phyloP scores from a whole-genome alignment of 495 filamentous ascomycete genomes.

The Beverwykella pulmonaria region DNA sequence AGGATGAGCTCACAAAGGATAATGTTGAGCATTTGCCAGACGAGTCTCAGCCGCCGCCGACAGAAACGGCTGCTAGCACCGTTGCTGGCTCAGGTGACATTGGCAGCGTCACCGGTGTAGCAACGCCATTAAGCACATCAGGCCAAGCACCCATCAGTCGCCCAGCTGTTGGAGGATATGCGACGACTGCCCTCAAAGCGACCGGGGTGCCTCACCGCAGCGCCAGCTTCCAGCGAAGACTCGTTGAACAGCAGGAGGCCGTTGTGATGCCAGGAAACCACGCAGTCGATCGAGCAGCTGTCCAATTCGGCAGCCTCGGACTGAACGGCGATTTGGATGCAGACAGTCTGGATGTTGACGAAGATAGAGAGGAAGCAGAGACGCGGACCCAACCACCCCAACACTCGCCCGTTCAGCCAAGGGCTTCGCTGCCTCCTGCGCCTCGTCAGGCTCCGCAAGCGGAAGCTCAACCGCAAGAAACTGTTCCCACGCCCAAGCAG shows the following conservation, averaged over 20 bases:
- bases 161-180: conserved; percentile 67
- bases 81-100: conserved; percentile 80
- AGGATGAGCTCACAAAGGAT: conserved; percentile 82
- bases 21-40: conserved; percentile 91
- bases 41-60: conserved; percentile 71
- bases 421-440: conserved; percentile 85
- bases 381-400: conserved; percentile 92
- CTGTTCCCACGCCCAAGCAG: conserved; percentile 49
- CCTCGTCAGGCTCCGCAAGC: conserved; percentile 45
- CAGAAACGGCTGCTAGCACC: conserved; percentile 87
- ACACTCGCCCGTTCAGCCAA: conserved; percentile 85
- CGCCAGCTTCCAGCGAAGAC: conserved; percentile 75
- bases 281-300: conserved; percentile 87
- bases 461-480: conserved; percentile 36
- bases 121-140: conserved; percentile 61
- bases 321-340: conserved; percentile 67
- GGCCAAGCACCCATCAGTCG: conserved; percentile 62
- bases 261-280: conserved; percentile 99
- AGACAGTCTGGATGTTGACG: conserved; percentile 81
- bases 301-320: conserved; percentile 96
- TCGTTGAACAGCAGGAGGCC: conserved; percentile 92
- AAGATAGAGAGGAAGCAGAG: conserved; percentile 91
- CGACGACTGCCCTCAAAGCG: conserved; percentile 75
- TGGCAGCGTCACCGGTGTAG: conserved; percentile 54
- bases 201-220: conserved; percentile 62